phyloP scores from a whole-genome alignment of 352 stramenopile species.

The Phytophthora palmivora region DNA sequence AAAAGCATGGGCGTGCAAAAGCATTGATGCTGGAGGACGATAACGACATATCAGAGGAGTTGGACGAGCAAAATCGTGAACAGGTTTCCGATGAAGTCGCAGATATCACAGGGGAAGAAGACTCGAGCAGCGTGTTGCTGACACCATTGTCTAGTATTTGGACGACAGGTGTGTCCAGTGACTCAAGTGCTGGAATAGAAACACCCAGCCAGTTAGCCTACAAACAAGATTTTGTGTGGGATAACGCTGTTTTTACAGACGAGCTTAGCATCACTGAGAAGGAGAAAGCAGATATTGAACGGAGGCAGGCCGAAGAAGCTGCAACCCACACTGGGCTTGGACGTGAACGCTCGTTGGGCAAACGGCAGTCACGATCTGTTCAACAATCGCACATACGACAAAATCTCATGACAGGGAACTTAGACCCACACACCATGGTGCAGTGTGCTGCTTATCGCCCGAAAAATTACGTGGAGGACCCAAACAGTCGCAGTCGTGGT shows the following conservation, averaged over 20 bases:
- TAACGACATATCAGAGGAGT: slow-evolving; percentile 2
- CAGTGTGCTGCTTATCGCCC: slow-evolving; percentile 76
- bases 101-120: slow-evolving; percentile 9
- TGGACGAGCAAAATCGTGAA: neutral
- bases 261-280: slow-evolving; percentile 39
- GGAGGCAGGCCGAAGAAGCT: slow-evolving; percentile 30
- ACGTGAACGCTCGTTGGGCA: slow-evolving; percentile 44
- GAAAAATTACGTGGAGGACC: slow-evolving; percentile 43
- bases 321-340: slow-evolving; percentile 13
- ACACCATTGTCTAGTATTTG: slow-evolving; percentile 66
- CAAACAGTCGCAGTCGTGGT: slow-evolving; percentile 56
- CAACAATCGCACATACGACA: slow-evolving; percentile 86
- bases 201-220: slow-evolving; percentile 47
- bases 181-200: slow-evolving; percentile 7
- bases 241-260: slow-evolving; percentile 68
- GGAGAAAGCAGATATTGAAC: slow-evolving; percentile 21
- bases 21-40: slow-evolving; percentile 27
- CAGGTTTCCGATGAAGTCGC: slow-evolving; percentile 12
- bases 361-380: slow-evolving; percentile 71
- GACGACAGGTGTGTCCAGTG: slow-evolving; percentile 39
- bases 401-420: slow-evolving; percentile 70
- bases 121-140: slow-evolving; percentile 13
- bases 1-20: slow-evolving; percentile 13
- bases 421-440: slow-evolving; percentile 90
- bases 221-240: slow-evolving; percentile 80